phyloP scores from a whole-genome alignment of 768 basidiomycete species.

The Trametes meyenii region DNA sequence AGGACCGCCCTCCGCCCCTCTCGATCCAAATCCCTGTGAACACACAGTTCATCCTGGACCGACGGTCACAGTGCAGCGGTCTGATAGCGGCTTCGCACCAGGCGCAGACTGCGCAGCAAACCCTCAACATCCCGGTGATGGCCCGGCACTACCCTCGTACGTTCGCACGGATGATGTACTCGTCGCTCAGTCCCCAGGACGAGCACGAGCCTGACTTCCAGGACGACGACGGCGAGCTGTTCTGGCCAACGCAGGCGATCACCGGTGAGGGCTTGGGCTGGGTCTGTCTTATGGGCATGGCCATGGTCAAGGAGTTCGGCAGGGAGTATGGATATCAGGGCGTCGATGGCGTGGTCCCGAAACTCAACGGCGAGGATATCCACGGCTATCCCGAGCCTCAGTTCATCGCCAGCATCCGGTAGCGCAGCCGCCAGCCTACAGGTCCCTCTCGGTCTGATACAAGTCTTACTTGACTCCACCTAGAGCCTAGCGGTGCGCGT shows the following conservation, averaged over 20 bases:
- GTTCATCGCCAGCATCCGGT: conserved; percentile 7
- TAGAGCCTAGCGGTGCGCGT: conserved; percentile 10
- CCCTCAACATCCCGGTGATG: conserved; percentile 67
- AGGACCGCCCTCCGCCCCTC: conserved; percentile 22
- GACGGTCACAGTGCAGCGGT: conserved; percentile 19
- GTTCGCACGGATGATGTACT: conserved; percentile 71
- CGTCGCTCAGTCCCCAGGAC: conserved; percentile 61
- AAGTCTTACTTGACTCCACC: not conserved
- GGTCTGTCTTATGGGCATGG: conserved; percentile 86
- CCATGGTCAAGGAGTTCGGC: conserved; percentile 84
- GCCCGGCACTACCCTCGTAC: conserved; percentile 75
- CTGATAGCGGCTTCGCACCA: conserved; percentile 6
- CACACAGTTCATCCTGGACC: conserved; percentile 12
- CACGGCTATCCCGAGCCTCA: conserved; percentile 16
- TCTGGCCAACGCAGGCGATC: conserved; percentile 76
- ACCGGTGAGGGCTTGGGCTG: conserved; percentile 82
- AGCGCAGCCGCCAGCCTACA: not conserved
- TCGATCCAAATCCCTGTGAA: conserved; percentile 28
- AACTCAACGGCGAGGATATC: conserved; percentile 35
- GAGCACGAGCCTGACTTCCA: conserved; percentile 83
- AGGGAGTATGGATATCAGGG: conserved; percentile 75
- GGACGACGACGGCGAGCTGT: conserved; percentile 85
- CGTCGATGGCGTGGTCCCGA: conserved; percentile 70
- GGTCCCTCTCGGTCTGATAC: not conserved
- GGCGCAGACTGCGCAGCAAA: conserved; percentile 30